A percentile compares a stretch with the other conserved stretches of the same genome.
Conservation (phyloP, 495 filamentous ascomycete species). For the Daldinia concentrica region DNA sequence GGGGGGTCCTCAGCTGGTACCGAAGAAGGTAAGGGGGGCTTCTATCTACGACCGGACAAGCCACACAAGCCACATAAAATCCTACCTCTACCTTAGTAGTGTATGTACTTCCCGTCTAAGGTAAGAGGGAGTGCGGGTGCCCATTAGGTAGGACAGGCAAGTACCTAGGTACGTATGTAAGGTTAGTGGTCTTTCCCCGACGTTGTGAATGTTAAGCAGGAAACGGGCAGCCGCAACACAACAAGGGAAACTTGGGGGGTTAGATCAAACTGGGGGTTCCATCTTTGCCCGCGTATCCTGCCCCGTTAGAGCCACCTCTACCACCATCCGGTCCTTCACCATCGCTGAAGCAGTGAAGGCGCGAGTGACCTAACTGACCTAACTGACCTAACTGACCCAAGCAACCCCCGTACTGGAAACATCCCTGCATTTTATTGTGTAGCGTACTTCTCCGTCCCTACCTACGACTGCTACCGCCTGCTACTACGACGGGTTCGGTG, state of each 20-base stretch:
- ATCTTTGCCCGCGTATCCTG: conserved; percentile 35
- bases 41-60: neutral
- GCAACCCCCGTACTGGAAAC: conserved; percentile 20
- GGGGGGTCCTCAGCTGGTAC: neutral
- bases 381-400: conserved; percentile 14
- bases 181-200: conserved; percentile 5
- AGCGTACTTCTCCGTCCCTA: conserved; percentile 3
- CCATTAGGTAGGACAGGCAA: conserved; percentile 2
- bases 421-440: conserved; percentile 33
- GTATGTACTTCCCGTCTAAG: neutral
- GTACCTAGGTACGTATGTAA: conserved; percentile 2
- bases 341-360: conserved; percentile 23
- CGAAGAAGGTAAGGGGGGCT: neutral
- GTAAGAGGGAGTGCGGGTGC: neutral
- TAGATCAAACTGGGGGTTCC: conserved; percentile 26
- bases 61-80: conserved; percentile 17
- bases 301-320: conserved; percentile 34
- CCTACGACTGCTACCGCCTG: conserved; percentile 1
- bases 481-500: conserved; percentile 17
- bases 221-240: conserved; percentile 17
- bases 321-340: conserved; percentile 28
- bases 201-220: neutral
- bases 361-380: conserved; percentile 12
- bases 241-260: conserved; percentile 5
- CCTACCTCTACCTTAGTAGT: neutral